phyloP scores from a whole-genome alignment of 176 grass and related monocot species.

The Pontederia crassipes region DNA sequence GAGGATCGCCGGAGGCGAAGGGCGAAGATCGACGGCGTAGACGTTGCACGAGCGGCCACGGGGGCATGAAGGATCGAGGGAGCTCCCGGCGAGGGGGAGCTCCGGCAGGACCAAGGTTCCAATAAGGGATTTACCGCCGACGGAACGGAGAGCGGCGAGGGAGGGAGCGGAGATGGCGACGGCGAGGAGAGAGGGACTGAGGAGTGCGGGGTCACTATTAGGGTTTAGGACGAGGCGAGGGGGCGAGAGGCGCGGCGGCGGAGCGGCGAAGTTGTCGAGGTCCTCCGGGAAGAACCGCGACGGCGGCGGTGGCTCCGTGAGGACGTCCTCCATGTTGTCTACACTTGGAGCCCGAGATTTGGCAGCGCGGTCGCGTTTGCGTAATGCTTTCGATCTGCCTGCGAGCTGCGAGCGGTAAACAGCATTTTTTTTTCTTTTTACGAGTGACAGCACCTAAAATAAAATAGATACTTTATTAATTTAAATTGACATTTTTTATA shows the following conservation, averaged over 20 bases:
- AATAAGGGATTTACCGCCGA: conserved; percentile 29
- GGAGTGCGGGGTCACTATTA: conserved; percentile 20
- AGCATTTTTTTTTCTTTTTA: background rate
- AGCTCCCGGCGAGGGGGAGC: conserved; percentile 30
- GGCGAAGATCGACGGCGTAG: conserved; percentile 26
- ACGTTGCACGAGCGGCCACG: conserved; percentile 45
- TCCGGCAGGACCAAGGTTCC: conserved; percentile 62
- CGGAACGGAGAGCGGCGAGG: conserved; percentile 37
- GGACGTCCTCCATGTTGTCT: conserved; percentile 46
- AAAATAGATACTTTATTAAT: too few species aligned
- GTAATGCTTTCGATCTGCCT: too few species aligned
- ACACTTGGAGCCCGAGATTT: background rate
- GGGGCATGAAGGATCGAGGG: conserved; percentile 4
- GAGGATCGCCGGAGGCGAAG: conserved; percentile 16
- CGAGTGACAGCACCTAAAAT: too few species aligned
- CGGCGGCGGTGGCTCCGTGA: conserved; percentile 55
- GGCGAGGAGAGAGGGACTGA: conserved; percentile 30
- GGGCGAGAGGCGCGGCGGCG: conserved; percentile 24
- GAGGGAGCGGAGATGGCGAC: conserved; percentile 56
- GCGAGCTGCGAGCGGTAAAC: too few species aligned
- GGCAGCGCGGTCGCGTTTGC: too few species aligned
- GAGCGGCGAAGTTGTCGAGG: conserved; percentile 56
- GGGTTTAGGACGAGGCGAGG: conserved; percentile 43
- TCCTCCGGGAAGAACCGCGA: conserved; percentile 61
- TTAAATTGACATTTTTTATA: too few species aligned